Percentiles rank a stretch among this genome's conserved stretches.
These are phyloP conservation scores for Mucor irregularis DNA, from an alignment of 371 early-diverging fungal genomes.

Conservation along the genomic window DNA sequence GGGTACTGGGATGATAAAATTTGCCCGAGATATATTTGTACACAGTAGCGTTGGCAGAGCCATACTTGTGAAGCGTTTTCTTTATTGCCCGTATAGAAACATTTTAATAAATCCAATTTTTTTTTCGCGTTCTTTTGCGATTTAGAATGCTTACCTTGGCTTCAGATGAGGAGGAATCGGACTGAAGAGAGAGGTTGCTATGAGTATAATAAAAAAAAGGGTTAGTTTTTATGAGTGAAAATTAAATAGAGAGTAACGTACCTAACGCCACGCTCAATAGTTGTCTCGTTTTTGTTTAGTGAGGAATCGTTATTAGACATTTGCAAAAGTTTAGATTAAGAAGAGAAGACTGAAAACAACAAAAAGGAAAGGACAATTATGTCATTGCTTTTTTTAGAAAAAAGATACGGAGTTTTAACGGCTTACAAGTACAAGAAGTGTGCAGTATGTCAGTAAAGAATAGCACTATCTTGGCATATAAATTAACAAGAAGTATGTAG, in stretches of 20 bases:
- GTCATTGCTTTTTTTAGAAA: neutral
- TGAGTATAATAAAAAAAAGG: too few species aligned
- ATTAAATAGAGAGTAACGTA: neutral
- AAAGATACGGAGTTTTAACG: too few species aligned
- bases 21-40: conserved; percentile 75
- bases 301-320: too few species aligned
- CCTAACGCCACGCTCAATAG: neutral
- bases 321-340: too few species aligned
- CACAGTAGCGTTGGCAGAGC: conserved; percentile 28
- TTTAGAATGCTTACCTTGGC: neutral
- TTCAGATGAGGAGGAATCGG: neutral
- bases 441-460: neutral
- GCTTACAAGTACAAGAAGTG: too few species aligned
- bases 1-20: conserved; percentile 58
- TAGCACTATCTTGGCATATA: too few species aligned
- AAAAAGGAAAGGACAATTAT: neutral
- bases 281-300: neutral
- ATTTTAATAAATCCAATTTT: neutral
- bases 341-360: too few species aligned
- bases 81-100: neutral
- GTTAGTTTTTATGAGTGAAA: too few species aligned
- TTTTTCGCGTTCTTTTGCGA: neutral
- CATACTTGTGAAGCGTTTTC: conserved; percentile 25
- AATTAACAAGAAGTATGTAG: too few species aligned
- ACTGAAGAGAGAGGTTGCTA: neutral